phyloP scores from a whole-genome alignment of 192 early-diverging fungal genomes.

The Coemansia sp. region DNA sequence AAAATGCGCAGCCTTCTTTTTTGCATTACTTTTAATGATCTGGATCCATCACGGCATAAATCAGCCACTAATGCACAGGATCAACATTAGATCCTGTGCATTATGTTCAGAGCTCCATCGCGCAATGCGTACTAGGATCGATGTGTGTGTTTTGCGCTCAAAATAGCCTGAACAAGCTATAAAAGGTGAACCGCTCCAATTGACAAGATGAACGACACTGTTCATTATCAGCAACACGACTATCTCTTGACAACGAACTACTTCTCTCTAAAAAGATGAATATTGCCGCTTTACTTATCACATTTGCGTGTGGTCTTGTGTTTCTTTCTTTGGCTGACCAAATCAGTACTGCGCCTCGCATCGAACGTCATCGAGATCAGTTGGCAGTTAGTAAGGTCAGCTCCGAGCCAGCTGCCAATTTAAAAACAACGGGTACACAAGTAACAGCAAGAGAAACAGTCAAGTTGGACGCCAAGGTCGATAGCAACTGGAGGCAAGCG shows the following conservation, averaged over 20 bases:
- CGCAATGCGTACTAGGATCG: background rate
- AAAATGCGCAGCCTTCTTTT: background rate
- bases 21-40: background rate
- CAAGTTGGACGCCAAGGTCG: background rate
- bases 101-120: background rate
- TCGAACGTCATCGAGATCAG: background rate
- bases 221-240: background rate
- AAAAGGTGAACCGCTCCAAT: background rate
- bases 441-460: background rate
- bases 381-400: background rate
- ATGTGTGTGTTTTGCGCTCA: background rate
- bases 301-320: background rate
- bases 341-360: background rate
- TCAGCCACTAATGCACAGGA: background rate
- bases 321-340: background rate
- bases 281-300: background rate
- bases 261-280: background rate
- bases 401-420: background rate
- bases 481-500: slow-evolving; percentile 13
- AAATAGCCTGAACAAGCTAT: background rate
- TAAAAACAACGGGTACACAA: background rate
- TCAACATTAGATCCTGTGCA: background rate
- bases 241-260: background rate
- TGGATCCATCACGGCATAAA: background rate
- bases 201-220: background rate